phyloP scores from a whole-genome alignment of 2,329 filamentous ascomycete species.

The Trichoderma sp. region DNA sequence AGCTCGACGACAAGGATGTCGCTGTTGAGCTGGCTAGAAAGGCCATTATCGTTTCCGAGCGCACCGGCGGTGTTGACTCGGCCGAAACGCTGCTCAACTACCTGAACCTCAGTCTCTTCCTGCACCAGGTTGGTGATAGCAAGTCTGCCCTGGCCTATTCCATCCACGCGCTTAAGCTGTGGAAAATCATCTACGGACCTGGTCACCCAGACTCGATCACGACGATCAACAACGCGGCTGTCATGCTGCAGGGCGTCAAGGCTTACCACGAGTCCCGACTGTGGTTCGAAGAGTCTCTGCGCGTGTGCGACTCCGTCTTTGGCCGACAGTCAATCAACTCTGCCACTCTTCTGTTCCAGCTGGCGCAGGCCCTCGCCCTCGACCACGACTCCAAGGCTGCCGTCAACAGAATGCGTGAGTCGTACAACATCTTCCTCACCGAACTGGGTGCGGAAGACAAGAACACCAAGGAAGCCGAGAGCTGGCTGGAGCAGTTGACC shows the following conservation, averaged over 20 bases:
- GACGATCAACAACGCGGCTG: constrained; percentile 96
- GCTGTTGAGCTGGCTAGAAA: constrained; percentile 95
- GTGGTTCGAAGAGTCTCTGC: constrained; percentile 93
- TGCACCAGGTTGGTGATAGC: constrained; percentile 89
- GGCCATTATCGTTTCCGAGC: constrained; percentile 91
- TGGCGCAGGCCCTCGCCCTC: constrained; percentile 91
- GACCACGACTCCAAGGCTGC: constrained; percentile 92
- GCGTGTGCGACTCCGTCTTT: constrained; percentile 84
- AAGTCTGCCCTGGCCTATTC: constrained; percentile 83
- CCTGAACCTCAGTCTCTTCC: constrained; percentile 89
- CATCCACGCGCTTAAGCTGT: constrained; percentile 87
- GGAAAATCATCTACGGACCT: constrained; percentile 93
- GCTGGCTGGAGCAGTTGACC: constrained; percentile 93
- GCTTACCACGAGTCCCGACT: constrained; percentile 89
- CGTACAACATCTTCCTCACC: constrained; percentile 88
- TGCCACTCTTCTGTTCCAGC: constrained; percentile 93
- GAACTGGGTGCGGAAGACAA: constrained; percentile 87
- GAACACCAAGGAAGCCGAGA: constrained; percentile 97
- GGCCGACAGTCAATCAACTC: constrained; percentile 89
- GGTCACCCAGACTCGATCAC: constrained; percentile 97
- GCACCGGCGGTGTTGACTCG: constrained; percentile 89
- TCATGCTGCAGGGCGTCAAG: constrained; percentile 96
- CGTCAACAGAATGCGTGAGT: constrained; percentile 91
- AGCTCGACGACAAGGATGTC: constrained; percentile 94
- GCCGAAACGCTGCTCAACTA: constrained; percentile 93